phyloP scores from a whole-genome alignment of 108 stramenopile genomes.

The Nannochloropsis granulata region DNA sequence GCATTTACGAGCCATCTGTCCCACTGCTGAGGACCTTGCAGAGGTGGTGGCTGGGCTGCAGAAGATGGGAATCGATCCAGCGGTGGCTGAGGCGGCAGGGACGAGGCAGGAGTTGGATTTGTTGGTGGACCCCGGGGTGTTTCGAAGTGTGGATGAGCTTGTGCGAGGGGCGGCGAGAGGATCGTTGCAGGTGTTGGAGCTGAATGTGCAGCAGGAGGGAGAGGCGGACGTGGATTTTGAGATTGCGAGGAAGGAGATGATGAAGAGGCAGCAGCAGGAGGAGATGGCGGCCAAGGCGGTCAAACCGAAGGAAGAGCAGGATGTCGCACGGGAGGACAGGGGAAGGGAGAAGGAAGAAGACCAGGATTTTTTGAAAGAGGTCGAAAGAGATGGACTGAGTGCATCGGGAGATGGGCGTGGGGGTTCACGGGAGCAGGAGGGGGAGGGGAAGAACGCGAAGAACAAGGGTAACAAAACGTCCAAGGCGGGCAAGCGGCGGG shows the following conservation, averaged over 20 bases:
- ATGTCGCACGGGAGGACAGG: not conserved
- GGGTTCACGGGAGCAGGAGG: not conserved
- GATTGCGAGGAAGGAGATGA: slow-evolving; percentile 3
- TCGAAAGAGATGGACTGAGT: not conserved
- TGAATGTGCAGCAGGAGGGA: slow-evolving; percentile 22
- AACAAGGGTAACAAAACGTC: not conserved
- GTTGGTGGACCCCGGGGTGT: slow-evolving; percentile 26
- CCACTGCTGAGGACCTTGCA: slow-evolving; percentile 3
- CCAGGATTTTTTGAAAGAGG: not conserved
- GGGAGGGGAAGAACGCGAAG: not conserved
- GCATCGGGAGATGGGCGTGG: not conserved
- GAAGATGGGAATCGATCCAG: slow-evolving; percentile 52
- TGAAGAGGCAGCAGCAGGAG: slow-evolving; percentile 3
- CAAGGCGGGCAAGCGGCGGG: slow-evolving; percentile 10
- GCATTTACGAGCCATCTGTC: slow-evolving; percentile 50
- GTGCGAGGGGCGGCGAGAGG: not conserved
- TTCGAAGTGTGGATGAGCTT: slow-evolving; percentile 17
- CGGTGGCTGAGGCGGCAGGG: slow-evolving; percentile 52
- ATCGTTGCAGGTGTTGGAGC: slow-evolving; percentile 17
- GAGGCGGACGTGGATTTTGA: slow-evolving; percentile 29
- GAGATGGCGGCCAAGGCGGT: not conserved
- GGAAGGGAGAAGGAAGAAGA: not conserved
- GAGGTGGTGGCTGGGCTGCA: slow-evolving; percentile 21
- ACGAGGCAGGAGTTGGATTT: slow-evolving; percentile 37
- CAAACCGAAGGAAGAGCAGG: not conserved